Evolutionary conservation across 495 filamentous ascomycete genomes (phyloP).

Genomic region (Hypomontagnella submonticulosa): DNA sequence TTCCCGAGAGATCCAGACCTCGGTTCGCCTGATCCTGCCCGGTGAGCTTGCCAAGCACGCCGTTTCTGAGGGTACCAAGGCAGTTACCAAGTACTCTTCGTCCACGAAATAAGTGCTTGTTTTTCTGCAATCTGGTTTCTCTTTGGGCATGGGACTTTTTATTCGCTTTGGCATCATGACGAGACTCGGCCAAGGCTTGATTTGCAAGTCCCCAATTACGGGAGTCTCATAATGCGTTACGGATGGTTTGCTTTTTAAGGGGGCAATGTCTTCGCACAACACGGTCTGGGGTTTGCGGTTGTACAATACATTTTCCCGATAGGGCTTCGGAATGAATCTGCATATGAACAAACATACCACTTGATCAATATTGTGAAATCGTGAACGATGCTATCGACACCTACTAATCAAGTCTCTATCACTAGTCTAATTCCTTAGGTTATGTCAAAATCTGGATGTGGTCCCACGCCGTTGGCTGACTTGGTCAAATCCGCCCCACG

Average conservation of each 20-base stretch:
- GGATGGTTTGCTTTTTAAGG: constrained; percentile 82
- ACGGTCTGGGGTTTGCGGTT: constrained; percentile 79
- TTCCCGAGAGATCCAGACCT: constrained; percentile 99
- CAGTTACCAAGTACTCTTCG: constrained; percentile 99
- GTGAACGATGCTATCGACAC: no score
- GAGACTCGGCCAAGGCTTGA: constrained; percentile 67
- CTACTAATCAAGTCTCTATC: no score
- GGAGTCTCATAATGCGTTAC: constrained; percentile 88
- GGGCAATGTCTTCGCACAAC: constrained; percentile 73
- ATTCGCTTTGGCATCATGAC: constrained; percentile 68
- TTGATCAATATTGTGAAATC: constrained; percentile 23
- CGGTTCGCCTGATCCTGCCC: constrained; percentile 96
- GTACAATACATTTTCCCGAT: constrained; percentile 81
- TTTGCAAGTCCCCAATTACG: constrained; percentile 65
- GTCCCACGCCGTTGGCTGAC: no score
- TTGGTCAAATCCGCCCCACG: no score
- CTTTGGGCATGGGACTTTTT: constrained; percentile 64
- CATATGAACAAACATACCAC: constrained; percentile 66
- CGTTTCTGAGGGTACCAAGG: constrained; percentile 99
- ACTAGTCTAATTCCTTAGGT: no score
- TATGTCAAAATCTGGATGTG: no score
- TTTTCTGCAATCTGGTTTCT: constrained; percentile 56
- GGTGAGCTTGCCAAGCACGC: constrained; percentile 99
- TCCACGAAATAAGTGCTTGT: constrained; percentile 90
- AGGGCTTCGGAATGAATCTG: constrained; percentile 70